Base-by-base conservation (phyloP, 176 grass and related monocot species). In the Juncus inflexus region DNA sequence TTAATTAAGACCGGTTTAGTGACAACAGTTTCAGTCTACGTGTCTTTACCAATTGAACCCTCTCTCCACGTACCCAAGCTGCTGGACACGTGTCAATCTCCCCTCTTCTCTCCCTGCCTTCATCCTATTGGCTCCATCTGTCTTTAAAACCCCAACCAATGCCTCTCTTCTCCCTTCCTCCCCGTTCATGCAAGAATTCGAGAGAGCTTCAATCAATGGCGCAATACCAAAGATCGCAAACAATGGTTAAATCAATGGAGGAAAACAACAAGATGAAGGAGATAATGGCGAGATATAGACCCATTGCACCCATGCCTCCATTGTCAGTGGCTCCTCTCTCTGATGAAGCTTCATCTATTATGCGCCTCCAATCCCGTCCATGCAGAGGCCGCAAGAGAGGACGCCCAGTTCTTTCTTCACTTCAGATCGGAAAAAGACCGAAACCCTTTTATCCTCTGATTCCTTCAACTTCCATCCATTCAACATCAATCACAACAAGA, bases 261-360 rank as follows among this genome's bases (percentile, higher is more conserved):
- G 74, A 81, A 78, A 81, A 85, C 70, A 83, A 87, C 71, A 97
- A 97, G 75, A 86, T 89, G 70, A 82, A 97, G 77, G 77, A 91
- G 85, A 97, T 97, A 79, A 77, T 97, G 77, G 80, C 94, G 15
- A 66, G 88, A 16, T 97, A 89, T 77, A 66, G 94, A 13, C 94
- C 94, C 75, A 97, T 97, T 81, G 94, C 94, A 55, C 94, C 94
- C 37, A 97, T 81, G 82, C 88, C 92, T 3, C 61, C 79, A 35
- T 45, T 75, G 13, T 60, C 78, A 3, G 12, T 45, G 2, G 47
- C 69, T 4, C 60, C 50, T 35, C 35, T 54, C 52, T 13, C 58
- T 35, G 69, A 83, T 35, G 77, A 57, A 49, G 35, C 40, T 1
- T 40, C 58, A 9, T 7, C 69, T 42, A 16, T 80, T 43, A 79